Evolutionary conservation across 768 basidiomycete species (phyloP), one percentile per base, ranked within the genome.

Genomic region (Amylocystis lapponica): DNA sequence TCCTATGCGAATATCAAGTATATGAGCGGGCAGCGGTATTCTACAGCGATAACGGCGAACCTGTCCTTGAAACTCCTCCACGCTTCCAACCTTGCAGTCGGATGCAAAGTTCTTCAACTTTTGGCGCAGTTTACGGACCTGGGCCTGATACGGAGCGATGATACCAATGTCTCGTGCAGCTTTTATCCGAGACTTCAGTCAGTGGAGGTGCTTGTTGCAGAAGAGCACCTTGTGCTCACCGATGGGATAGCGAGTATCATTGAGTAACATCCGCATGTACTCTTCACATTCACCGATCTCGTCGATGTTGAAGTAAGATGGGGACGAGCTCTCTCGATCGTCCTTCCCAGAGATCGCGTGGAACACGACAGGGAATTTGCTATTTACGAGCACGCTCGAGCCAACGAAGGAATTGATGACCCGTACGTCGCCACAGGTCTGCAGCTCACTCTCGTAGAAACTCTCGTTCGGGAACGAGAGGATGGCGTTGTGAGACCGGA

Each of bases 401-500:
- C 50, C 27, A 3, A 63, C 35, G 25, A 62, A 47, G 23, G 49
- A 38, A 40, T 56, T 44, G 52, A 65, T 62, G 16, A 62, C 39
- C 1, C 37, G 41, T 2, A 37, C 36, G 17, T 62, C 50, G 2
- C 56, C 70, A 33, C 51, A 48, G 0, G 62, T 50, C 23, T 61
- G 51, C 19, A 71, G 61, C 11, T 63, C 64, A 32, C 56, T 56
- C 6, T 54, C 47, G 51, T 71, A 71, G 49, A 71, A 66, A 35
- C 54, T 44, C 16, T 71, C 59, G 49, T 83, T 83, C 2, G 80
- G 71, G 60, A 75, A 81, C 3, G 65, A 44, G 14, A 83, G 58
- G 34, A 84, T 83, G 8, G 67, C 64, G 3, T 62, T 59, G 48
- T 82, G 79, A 3, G 75, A 79, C 8, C 79, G 56, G 66, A 75